These are phyloP conservation scores for Diaporthe sp. DNA, from an alignment of 2,329 filamentous ascomycete genomes.

Conservation along the genomic window DNA sequence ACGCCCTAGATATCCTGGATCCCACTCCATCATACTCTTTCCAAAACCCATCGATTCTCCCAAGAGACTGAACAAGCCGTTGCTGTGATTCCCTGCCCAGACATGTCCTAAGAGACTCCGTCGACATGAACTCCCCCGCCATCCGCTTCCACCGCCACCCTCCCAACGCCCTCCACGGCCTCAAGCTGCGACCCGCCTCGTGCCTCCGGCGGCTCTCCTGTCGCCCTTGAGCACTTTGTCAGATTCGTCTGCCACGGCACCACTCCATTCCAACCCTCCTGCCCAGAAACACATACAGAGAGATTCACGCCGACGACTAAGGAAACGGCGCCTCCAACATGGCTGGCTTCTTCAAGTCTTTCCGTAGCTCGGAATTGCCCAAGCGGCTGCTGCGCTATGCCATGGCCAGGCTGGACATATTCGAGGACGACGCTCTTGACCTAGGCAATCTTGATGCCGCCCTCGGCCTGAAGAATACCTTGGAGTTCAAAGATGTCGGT, in stretches of 20 bases:
- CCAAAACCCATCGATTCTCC: background rate
- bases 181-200: constrained; percentile 24
- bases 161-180: constrained; percentile 35
- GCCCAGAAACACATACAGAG: background rate
- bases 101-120: constrained; percentile 35
- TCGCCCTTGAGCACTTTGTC: constrained; percentile 25
- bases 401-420: constrained; percentile 84
- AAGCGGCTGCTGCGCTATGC: constrained; percentile 91
- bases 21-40: background rate
- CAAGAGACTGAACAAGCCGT: constrained; percentile 6
- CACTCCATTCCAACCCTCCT: background rate
- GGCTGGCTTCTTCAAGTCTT: constrained; percentile 79
- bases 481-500: constrained; percentile 90
- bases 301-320: background rate
- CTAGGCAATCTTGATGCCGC: constrained; percentile 88
- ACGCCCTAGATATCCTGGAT: constrained; percentile 7
- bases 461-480: constrained; percentile 83
- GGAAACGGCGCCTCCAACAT: constrained; percentile 59
- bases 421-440: constrained; percentile 90
- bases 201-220: background rate
- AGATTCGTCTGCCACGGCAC: background rate
- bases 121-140: constrained; percentile 41
- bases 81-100: background rate
- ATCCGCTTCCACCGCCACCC: constrained; percentile 32
- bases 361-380: constrained; percentile 80